phyloP scores from a whole-genome alignment of 2,329 filamentous ascomycete species.

The Beauveria bassiana region DNA sequence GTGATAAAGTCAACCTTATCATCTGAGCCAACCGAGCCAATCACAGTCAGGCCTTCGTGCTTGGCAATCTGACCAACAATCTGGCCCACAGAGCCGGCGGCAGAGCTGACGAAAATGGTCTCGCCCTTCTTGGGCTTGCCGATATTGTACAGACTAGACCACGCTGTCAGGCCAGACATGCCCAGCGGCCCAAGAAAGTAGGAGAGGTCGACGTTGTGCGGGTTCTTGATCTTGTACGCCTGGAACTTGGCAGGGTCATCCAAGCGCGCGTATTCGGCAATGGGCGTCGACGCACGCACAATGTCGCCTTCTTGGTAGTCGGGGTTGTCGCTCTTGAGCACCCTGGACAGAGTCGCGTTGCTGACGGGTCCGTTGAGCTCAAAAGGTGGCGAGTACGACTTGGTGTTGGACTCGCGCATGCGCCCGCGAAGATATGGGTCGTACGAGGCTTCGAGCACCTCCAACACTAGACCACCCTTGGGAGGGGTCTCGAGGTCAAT shows the following conservation, averaged over 20 bases:
- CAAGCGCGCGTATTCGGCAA: conserved; percentile 62
- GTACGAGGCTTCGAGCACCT: conserved; percentile 67
- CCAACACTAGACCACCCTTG: conserved; percentile 58
- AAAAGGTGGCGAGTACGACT: conserved; percentile 52
- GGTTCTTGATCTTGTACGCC: conserved; percentile 55
- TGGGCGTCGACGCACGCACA: conserved; percentile 47
- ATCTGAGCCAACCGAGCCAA: conserved; percentile 72
- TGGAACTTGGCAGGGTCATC: conserved; percentile 35
- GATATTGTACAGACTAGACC: conserved; percentile 59
- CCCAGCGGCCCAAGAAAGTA: conserved; percentile 65
- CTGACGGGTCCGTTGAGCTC: conserved; percentile 53
- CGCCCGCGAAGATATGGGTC: conserved; percentile 80
- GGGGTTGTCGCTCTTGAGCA: conserved; percentile 59
- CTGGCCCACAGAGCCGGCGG: conserved; percentile 75
- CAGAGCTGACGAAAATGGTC: conserved; percentile 75
- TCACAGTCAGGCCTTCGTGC: conserved; percentile 68
- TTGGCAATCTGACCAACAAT: conserved; percentile 79
- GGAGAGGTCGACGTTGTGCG: conserved; percentile 55
- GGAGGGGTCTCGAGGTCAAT: conserved; percentile 58
- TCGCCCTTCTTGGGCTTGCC: conserved; percentile 57
- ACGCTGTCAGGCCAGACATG: conserved; percentile 58
- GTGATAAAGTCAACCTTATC: conserved; percentile 65
- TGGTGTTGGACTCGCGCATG: conserved; percentile 57
- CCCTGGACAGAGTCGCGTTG: conserved; percentile 57
- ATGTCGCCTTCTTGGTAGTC: conserved; percentile 62